Evolutionary conservation across 176 grass and related monocot species (phyloP).

Genomic region (Rhynchospora pubera): DNA sequence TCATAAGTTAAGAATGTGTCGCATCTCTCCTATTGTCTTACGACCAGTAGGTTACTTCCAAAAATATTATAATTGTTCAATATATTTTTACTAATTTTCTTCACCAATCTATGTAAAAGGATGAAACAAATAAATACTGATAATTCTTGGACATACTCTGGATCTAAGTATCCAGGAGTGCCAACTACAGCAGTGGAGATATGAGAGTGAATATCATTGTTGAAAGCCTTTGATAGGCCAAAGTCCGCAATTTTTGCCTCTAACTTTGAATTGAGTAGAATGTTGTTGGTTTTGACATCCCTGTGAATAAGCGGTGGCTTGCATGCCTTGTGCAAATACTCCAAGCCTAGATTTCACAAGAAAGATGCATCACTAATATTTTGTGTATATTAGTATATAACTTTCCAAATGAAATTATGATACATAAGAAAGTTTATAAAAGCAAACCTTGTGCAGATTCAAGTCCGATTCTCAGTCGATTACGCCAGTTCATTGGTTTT

Average conservation of each 20-base stretch:
- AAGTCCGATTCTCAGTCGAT: slow-evolving; percentile 38
- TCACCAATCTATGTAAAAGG: background rate
- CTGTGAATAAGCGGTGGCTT: slow-evolving; percentile 34
- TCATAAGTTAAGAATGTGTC: background rate
- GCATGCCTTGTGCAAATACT: slow-evolving; percentile 48
- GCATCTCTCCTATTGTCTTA: slow-evolving; percentile 6
- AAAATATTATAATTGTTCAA: background rate
- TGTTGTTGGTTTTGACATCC: slow-evolving; percentile 51
- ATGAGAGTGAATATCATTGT: slow-evolving; percentile 29
- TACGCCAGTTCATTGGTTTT: slow-evolving; percentile 24
- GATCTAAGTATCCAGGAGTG: slow-evolving; percentile 50
- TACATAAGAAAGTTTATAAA: background rate
- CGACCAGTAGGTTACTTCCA: background rate
- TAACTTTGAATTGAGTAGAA: slow-evolving; percentile 36
- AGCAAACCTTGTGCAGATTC: slow-evolving; percentile 49
- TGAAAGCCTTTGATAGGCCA: slow-evolving; percentile 42
- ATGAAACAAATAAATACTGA: background rate
- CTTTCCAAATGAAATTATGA: background rate
- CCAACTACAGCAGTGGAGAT: slow-evolving; percentile 34
- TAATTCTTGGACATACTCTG: slow-evolving; percentile 30
- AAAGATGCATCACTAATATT: background rate
- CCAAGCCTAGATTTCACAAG: slow-evolving; percentile 22
- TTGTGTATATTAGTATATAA: background rate
- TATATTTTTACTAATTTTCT: slow-evolving; percentile 15
- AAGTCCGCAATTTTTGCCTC: slow-evolving; percentile 59